Evolutionary conservation across 2,329 filamentous ascomycete genomes (phyloP), one percentile per base, ranked within the genome.

Genomic region (Annulohypoxylon truncatum): DNA sequence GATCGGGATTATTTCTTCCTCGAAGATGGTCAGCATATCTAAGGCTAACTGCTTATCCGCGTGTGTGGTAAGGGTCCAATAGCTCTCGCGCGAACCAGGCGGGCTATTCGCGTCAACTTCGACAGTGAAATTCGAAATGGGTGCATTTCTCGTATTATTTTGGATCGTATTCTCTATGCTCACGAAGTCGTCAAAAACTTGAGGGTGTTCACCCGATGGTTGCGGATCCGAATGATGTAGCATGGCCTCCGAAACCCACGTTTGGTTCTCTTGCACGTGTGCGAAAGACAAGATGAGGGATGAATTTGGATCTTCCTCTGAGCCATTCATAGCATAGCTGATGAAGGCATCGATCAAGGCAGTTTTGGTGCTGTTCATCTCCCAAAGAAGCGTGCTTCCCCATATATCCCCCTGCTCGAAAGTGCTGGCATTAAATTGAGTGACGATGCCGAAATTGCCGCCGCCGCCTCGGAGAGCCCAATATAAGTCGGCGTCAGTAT

Each of bases 401-500:
- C 68, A 68, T 53, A 68, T 64, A 18, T 20, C 55, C 1, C 57
- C 68, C n/a, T 66, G 63, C 3, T 62, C 20, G n/a, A 69, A 38
- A 1, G 63, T 22, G 6, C 35, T 46, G 7, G 51, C 55, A 26
- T 62, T 63, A 42, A 70, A 70, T 24, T 62, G 59, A 26, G 68
- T 70, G 33, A 70, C 57, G 10, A 70, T 40, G 10, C 66, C 68
- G 35, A 70, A 68, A 52, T 70, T 70, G 2, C 66, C 57, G n/a
- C 68, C 68, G 15, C 68, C 66, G n/a, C 62, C 68, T 48, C 60
- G 59, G 24, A 70, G 65, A 29, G 68, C 68, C 61, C 61, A 78
- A 70, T 75, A 83, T 6, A 83, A 74, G 53, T 82, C 81, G 0
- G 72, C n/a, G 53, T 82, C 73, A 4, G 74, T 61, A 0, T 69